Evolutionary conservation across 441 rosid genomes (phyloP), one percentile per base, ranked within the genome.

Genomic region (Pelargonium australe): DNA sequence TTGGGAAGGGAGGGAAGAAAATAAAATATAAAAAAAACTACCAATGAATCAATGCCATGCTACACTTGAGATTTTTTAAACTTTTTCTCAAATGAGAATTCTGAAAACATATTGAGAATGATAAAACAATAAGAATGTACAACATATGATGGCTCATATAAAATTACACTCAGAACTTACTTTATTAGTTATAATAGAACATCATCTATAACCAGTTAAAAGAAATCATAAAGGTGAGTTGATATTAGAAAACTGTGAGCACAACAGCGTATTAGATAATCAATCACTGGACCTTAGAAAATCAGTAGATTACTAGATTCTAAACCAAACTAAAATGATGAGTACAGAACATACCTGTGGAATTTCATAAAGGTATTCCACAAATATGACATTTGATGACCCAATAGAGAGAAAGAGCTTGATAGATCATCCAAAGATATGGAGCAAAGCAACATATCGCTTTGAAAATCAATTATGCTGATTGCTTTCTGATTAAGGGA

Each of bases 321-420:
- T 10, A 10, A 47, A 47, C 68, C 63, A 57, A 44, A 58, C 14
- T 11, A 17, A 51, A 28, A 71, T 2, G 53, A 51, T 8, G 20
- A 66, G 68, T 11, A 45, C 57, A 68, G 41, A 44, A 58, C 76
- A 72, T 74, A 95, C 99, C 99, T 86, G 87, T 95, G 99, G 73
- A 91, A 90, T 76, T 73, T 82, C 57, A 95, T 80, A 82, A 95
- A 89, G 44, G 75, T 77, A 77, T 74, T 86, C 97, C 97, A 95
- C 61, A 95, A 81, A 77, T 78, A 80, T 43, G 79, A 82, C 31
- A 85, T 67, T 76, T 95, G 96, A 63, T 81, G 75, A 25, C 99
- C 94, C 60, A 86, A 75, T 71, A 83, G 78, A 75, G 84, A 73
- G 72, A 88, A 87, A 44, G 82, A 57, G 72, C 82, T 82, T 61